Conservation (phyloP, 2,329 filamentous ascomycete genomes). For the Chalara sp. region DNA sequence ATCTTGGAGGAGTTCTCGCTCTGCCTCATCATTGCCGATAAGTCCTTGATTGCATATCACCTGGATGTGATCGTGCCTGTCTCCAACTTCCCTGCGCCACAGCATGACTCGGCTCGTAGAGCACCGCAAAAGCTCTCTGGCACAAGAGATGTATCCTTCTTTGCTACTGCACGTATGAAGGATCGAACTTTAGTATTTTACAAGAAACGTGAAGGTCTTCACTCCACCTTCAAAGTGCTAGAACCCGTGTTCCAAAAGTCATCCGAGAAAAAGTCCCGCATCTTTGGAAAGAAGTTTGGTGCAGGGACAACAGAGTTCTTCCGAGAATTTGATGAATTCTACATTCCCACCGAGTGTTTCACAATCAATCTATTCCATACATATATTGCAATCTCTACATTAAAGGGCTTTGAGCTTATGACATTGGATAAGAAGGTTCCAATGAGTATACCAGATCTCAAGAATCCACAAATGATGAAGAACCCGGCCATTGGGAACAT, state of each 20-base stretch:
- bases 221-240: constrained; percentile 93
- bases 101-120: constrained; percentile 66
- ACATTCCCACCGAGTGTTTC: constrained; percentile 91
- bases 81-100: constrained; percentile 53
- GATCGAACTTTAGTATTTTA: constrained; percentile 92
- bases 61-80: constrained; percentile 71
- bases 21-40: constrained; percentile 86
- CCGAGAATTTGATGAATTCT: constrained; percentile 98
- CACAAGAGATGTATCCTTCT: constrained; percentile 91
- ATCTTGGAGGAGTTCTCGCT: constrained; percentile 94
- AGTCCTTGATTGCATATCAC: constrained; percentile 86
- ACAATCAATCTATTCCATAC: constrained; percentile 95
- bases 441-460: constrained; percentile 86
- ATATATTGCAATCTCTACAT: constrained; percentile 83
- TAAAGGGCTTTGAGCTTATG: constrained; percentile 90
- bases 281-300: constrained; percentile 50
- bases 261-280: constrained; percentile 70
- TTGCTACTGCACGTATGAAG: constrained; percentile 94
- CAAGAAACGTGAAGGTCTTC: constrained; percentile 88
- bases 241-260: constrained; percentile 94
- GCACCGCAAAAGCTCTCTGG: constrained; percentile 87
- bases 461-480: constrained; percentile 24
- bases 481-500: constrained; percentile 77
- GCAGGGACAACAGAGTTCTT: constrained; percentile 82
- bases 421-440: constrained; percentile 96